These are phyloP conservation scores for Didymella pomorum DNA, from an alignment of 2,329 filamentous ascomycete genomes.

Conservation along the genomic window DNA sequence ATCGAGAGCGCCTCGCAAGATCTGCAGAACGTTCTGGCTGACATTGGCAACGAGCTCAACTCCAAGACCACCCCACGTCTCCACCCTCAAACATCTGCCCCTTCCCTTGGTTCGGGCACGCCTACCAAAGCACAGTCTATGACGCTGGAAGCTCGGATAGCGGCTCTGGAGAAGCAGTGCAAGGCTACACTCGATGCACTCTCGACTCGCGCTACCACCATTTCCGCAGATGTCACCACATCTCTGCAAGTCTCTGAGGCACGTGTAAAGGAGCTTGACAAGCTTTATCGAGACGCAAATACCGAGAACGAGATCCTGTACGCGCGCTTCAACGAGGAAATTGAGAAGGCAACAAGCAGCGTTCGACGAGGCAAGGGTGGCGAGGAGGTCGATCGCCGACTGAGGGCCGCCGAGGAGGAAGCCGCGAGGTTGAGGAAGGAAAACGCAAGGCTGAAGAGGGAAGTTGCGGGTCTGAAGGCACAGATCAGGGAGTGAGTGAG, in stretches of 20 bases:
- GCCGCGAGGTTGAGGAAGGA: conserved; percentile 81
- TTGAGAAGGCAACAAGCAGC: conserved; percentile 78
- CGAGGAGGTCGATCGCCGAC: conserved; percentile 74
- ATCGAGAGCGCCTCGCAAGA: conserved; percentile 74
- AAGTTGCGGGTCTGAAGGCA: conserved; percentile 72
- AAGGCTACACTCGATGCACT: conserved; percentile 55
- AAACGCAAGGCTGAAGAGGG: conserved; percentile 81
- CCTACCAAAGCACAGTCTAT: conserved; percentile 29
- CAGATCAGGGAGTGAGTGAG: conserved; percentile 56
- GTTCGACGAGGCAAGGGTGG: conserved; percentile 78
- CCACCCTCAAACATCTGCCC: conserved; percentile 41
- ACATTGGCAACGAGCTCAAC: conserved; percentile 82
- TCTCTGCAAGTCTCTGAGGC: conserved; percentile 77
- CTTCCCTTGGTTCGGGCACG: conserved; percentile 29
- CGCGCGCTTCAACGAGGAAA: conserved; percentile 88
- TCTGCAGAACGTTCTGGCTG: conserved; percentile 77
- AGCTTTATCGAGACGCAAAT: conserved; percentile 85
- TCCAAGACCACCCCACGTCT: conserved; percentile 44
- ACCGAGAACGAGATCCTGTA: conserved; percentile 94
- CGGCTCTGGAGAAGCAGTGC: conserved; percentile 72
- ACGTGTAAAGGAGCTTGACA: conserved; percentile 83
- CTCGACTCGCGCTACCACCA: conserved; percentile 48
- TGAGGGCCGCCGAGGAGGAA: conserved; percentile 81
- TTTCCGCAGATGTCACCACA: conserved; percentile 75
- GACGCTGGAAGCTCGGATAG: conserved; percentile 64